A percentile compares a stretch with the other conserved stretches of the same genome.
Evolutionary conservation across 805 yeast species (phyloP).

Genomic region (Nakazawaea ambrosiae): DNA sequence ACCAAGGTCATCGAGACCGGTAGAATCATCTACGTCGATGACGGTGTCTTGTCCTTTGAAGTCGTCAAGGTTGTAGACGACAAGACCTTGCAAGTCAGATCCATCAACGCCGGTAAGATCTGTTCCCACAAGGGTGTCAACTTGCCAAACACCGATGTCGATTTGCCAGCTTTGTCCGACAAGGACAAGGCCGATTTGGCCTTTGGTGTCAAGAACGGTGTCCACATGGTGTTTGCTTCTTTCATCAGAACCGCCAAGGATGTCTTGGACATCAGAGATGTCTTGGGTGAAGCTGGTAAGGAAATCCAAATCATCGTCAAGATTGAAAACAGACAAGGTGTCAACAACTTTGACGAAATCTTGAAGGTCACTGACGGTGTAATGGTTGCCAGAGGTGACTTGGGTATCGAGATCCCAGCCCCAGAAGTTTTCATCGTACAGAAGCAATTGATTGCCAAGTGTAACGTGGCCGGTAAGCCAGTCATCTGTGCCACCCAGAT

Average conservation of each 20-base stretch:
- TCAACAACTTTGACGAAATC: conserved; percentile 97
- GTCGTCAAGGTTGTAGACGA: conserved; percentile 79
- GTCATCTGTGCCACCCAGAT: conserved; percentile 99
- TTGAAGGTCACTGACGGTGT: conserved; percentile 95
- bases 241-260: conserved; percentile 95
- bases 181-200: conserved; percentile 89
- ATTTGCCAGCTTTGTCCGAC: conserved; percentile 95
- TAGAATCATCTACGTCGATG: conserved; percentile 90
- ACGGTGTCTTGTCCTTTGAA: conserved; percentile 94
- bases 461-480: conserved; percentile 99
- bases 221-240: conserved; percentile 98
- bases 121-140: conserved; percentile 98
- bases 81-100: conserved; percentile 74
- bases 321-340: conserved; percentile 99
- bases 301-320: conserved; percentile 94
- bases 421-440: conserved; percentile 98
- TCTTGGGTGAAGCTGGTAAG: conserved; percentile 94
- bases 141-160: conserved; percentile 98
- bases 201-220: conserved; percentile 96
- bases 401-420: conserved; percentile 99
- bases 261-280: conserved; percentile 83
- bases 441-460: conserved; percentile 97
- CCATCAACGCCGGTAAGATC: conserved; percentile 92
- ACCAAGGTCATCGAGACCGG: conserved; percentile 88
- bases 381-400: conserved; percentile 99